Base-by-base conservation (phyloP, 164 flowering plant genomes). In the Vitis amurensis region DNA sequence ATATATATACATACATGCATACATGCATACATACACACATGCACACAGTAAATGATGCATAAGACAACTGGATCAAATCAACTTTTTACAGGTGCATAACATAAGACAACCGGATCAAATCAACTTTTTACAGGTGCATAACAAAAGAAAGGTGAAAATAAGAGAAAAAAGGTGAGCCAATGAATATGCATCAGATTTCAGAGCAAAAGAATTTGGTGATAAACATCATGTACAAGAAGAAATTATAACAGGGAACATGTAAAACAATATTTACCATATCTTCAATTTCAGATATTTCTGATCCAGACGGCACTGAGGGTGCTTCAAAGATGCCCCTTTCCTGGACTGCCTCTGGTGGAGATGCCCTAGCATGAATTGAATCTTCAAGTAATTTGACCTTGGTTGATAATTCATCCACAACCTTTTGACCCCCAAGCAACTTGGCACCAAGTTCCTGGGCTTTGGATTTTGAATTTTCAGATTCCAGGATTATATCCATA, bases 261-360 rank as follows among this genome's bases (percentile, higher is more conserved):
- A 69, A 56, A 72, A 59, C 50, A 50, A 53, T 11, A 55, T 2
- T 76, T 87, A 92, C 97, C 92, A 63, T 76, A 64, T 90, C 97
- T 79, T 91, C 97, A 55, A 89, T 82, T 82, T 95, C 97, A 69
- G 96, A 86, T 85, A 95, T 95, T 84, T 95, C 98, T 62, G 97
- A 85, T 3, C 84, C 81, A 66, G 84, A 50, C 60, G 86, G 83
- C 68, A 68, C 51, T 9, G 93, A 79, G 62, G 94, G 76, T 63
- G 87, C 79, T 79, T 86, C 92, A 77, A 77, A 84, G 64, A 82
- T 75, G 73, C 86, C 81, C 76, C 86, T 85, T 76, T 92, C 98
- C 71, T 83, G 88, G 50, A 83, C 71, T 49, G 73, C 56, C 68
- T 87, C 91, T 63, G 87, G 71, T 51, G 73, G 70, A 74, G 76